Percentiles rank a stretch among this genome's conserved stretches.
Conservation (phyloP, 2,329 filamentous ascomycete genomes). For the Rasamsonia emersonii region DNA sequence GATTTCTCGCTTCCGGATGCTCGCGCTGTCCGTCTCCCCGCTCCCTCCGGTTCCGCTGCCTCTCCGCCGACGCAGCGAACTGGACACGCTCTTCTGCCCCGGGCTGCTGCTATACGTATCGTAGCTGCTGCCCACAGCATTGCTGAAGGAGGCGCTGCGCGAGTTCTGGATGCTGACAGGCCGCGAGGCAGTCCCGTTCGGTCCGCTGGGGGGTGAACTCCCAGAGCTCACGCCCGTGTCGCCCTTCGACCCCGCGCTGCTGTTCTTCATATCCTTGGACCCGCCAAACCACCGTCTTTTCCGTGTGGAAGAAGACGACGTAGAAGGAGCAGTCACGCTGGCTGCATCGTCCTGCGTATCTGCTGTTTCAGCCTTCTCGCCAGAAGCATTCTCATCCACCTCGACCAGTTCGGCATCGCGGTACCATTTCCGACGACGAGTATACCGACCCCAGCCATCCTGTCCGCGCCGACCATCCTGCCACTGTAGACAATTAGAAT, state of each 20-base stretch:
- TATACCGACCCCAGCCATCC: conserved; percentile 94
- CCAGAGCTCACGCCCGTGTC: background rate
- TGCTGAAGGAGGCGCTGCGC: conserved; percentile 17
- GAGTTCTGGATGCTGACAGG: conserved; percentile 24
- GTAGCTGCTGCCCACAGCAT: conserved; percentile 14
- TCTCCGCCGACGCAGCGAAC: conserved; percentile 5
- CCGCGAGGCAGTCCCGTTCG: conserved; percentile 14
- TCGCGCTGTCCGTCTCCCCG: conserved; percentile 22
- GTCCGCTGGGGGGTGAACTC: conserved; percentile 6
- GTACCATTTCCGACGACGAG: conserved; percentile 88
- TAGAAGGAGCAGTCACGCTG: conserved; percentile 13
- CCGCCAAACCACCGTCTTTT: conserved; percentile 32
- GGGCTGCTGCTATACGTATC: conserved; percentile 16
- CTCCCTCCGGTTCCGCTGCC: conserved; percentile 14
- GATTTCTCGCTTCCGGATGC: conserved; percentile 29
- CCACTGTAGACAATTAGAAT: conserved; percentile 53
- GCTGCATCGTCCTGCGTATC: conserved; percentile 17
- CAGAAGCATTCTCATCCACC: conserved; percentile 40
- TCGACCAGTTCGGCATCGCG: conserved; percentile 94
- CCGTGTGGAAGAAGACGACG: conserved; percentile 19
- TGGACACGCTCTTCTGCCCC: conserved; percentile 8
- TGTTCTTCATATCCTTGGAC: conserved; percentile 23
- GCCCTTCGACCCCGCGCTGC: conserved; percentile 9
- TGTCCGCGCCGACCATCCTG: conserved; percentile 72
- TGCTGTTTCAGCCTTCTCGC: conserved; percentile 32